Evolutionary conservation across 2,329 filamentous ascomycete species (phyloP).

Genomic region (Alternaria consortialis): DNA sequence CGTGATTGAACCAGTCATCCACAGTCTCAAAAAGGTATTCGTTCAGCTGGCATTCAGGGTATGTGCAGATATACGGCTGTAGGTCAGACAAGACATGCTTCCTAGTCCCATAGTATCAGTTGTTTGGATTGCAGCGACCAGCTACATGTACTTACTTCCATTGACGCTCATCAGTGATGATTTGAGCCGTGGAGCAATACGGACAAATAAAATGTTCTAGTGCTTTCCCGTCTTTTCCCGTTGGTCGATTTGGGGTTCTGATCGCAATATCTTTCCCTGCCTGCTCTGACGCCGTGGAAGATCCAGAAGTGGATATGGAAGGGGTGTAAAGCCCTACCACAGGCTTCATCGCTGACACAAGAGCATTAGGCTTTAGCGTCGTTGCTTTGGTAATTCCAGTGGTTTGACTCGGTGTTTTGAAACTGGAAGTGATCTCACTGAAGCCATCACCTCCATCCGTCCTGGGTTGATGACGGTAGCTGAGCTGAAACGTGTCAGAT

Average conservation of each 20-base stretch:
- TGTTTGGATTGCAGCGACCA: no score
- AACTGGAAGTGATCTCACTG: not conserved
- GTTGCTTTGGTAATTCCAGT: not conserved
- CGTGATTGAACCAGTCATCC: not conserved
- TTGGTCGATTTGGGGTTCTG: not conserved
- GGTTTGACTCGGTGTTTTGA: not conserved
- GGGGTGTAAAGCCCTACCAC: not conserved
- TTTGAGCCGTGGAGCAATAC: not conserved
- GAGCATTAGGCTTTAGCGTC: not conserved
- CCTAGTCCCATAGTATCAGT: not conserved
- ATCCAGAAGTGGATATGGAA: not conserved
- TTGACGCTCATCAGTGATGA: not conserved
- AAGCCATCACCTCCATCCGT: not conserved
- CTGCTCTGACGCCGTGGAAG: not conserved
- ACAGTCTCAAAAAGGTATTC: not conserved
- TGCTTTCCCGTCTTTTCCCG: accelerated
- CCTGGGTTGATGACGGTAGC: not conserved
- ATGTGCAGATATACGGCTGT: not conserved
- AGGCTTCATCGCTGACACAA: accelerated
- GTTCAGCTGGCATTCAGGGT: not conserved
- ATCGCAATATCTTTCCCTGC: not conserved
- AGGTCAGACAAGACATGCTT: not conserved
- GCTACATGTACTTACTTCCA: not conserved
- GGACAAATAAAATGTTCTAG: not conserved
- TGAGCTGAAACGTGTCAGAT: accelerated